phyloP scores from a whole-genome alignment of 2,329 filamentous ascomycete genomes.

The Fusarium concolor region DNA sequence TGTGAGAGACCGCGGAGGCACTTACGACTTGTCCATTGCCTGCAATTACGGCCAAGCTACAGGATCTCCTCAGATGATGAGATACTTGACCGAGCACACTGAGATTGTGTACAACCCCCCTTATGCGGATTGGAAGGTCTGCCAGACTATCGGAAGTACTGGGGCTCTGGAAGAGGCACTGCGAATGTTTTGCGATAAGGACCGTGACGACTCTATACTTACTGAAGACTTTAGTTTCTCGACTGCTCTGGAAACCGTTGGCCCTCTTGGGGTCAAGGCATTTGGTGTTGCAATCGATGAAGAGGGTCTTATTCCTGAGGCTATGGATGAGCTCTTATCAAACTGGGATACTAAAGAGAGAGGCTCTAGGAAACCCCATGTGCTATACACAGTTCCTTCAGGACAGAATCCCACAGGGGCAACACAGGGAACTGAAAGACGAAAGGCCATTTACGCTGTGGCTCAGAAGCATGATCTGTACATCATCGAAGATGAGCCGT shows the following conservation, averaged over 20 bases:
- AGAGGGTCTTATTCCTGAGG: conserved; percentile 64
- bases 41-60: conserved; percentile 94
- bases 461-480: conserved; percentile 86
- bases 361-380: conserved; percentile 62
- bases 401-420: conserved; percentile 94
- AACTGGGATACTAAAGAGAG: conserved; percentile 61
- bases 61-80: conserved; percentile 86
- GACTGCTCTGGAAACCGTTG: conserved; percentile 71
- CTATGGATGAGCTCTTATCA: conserved; percentile 63
- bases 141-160: conserved; percentile 87
- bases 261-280: conserved; percentile 63
- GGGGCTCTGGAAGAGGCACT: conserved; percentile 85
- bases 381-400: conserved; percentile 73
- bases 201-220: conserved; percentile 80
- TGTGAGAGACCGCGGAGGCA: conserved; percentile 66
- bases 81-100: conserved; percentile 94
- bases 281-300: conserved; percentile 65
- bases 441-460: conserved; percentile 79
- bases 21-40: conserved; percentile 82
- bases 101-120: conserved; percentile 89
- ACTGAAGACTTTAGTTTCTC: conserved; percentile 95
- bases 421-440: conserved; percentile 76
- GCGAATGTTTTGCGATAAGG: conserved; percentile 79
- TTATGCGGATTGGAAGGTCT: conserved; percentile 90
- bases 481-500: conserved; percentile 93